Evolutionary conservation across 2,329 filamentous ascomycete genomes (phyloP), one percentile per base, ranked within the genome.

Genomic region (Penicillium occitanis): DNA sequence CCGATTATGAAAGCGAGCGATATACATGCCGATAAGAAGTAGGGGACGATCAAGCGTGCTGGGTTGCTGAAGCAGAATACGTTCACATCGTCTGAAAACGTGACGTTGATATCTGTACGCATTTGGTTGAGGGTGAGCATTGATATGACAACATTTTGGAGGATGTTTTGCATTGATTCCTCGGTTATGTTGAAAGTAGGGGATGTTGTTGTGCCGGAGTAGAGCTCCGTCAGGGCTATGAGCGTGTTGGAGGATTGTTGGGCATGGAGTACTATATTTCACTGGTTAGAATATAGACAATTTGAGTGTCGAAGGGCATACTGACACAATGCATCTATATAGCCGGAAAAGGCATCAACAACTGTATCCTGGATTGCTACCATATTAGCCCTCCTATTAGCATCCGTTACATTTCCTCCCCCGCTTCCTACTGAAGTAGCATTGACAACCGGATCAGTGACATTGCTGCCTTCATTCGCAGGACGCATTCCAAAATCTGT

Each of bases 71-170:
- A 68, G 35, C 40, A 40, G 61, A 68, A 67, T 10, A 66, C 61
- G 22, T 66, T 64, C 5, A 65, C 33, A 14, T 46, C 5, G 6
- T 58, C 10, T 51, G 57, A 51, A 51, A 51, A 28, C 7, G 66
- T 65, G 57, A 68, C 61, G n/a, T 44, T 66, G 3, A 50, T 50
- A 8, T 13, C 4, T 1, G 58, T 63, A 25, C 30, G 61, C 8
- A 55, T 48, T 17, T 65, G 66, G 30, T 61, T 60, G 50, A 66
- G 40, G 3, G 63, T 50, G 7, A 66, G n/a, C n/a, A 66, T 63
- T 5, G 68, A 69, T 55, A 69, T 63, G 42, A 66, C 67, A 17
- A 69, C 60, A n/a, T 68, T 69, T 7, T 64, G 57, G 1, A 69
- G 61, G 1, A 66, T 30, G 14, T 42, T 7, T 25, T 68, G 59